Percentiles rank a stretch among this genome's conserved stretches.
These are phyloP conservation scores for Cyberlindnera mississippiensis DNA, from an alignment of 805 yeast species.

Conservation along the genomic window DNA sequence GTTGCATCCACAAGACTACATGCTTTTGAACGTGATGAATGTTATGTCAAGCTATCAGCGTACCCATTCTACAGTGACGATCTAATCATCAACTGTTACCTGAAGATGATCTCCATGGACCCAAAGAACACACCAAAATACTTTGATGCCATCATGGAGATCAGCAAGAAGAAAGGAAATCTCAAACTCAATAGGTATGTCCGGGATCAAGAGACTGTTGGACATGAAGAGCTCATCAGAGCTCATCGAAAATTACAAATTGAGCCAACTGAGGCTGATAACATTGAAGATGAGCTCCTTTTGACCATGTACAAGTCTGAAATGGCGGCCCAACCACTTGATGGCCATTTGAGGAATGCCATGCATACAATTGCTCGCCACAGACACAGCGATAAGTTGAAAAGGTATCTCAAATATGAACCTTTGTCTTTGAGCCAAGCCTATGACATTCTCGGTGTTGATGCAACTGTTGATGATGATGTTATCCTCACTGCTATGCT, in stretches of 20 bases:
- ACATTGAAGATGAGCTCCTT: slow-evolving; percentile 28
- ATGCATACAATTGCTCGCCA: slow-evolving; percentile 36
- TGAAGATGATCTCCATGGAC: slow-evolving; percentile 39
- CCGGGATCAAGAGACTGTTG: slow-evolving; percentile 43
- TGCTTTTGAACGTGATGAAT: slow-evolving; percentile 24
- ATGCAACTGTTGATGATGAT: slow-evolving; percentile 58
- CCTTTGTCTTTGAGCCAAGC: slow-evolving; percentile 48
- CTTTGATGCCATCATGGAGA: slow-evolving; percentile 51
- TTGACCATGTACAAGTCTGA: slow-evolving; percentile 33
- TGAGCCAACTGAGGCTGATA: slow-evolving; percentile 26
- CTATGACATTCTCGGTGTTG: slow-evolving; percentile 46
- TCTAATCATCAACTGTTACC: slow-evolving; percentile 44
- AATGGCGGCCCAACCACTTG: slow-evolving; percentile 15
- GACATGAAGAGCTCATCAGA: slow-evolving; percentile 42
- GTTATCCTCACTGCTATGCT: slow-evolving; percentile 73
- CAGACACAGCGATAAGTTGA: slow-evolving; percentile 34
- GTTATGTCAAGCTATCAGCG: slow-evolving; percentile 45
- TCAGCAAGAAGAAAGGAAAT: slow-evolving; percentile 46
- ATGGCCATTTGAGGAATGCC: slow-evolving; percentile 34
- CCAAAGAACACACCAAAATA: slow-evolving; percentile 44
- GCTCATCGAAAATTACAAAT: slow-evolving; percentile 36
- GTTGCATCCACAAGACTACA: slow-evolving; percentile 25
- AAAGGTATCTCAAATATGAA: slow-evolving; percentile 41
- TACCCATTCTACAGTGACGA: slow-evolving; percentile 47
- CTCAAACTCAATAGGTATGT: slow-evolving; percentile 42